Evolutionary conservation across 139 green algal genomes (phyloP), one percentile per base, ranked within the genome.

Genomic region (Volvox africanus): DNA sequence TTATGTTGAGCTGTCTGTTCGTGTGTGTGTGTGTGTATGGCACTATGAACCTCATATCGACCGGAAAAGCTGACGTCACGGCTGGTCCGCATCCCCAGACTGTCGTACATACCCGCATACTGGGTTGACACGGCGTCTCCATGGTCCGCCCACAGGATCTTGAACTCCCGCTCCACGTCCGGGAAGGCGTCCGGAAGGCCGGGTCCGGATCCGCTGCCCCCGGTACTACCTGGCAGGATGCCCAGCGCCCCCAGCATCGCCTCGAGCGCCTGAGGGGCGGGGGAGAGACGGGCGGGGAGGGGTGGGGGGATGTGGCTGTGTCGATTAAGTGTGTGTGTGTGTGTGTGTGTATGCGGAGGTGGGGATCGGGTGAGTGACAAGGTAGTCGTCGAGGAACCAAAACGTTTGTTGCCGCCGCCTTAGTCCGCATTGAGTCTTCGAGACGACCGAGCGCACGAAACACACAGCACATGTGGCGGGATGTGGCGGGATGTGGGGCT

Each of bases 71-170:
- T 55, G 44, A 5, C 44, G 44, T 55, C 44, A 55, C 9, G 44
- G 44, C 5, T 9, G 44, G 44, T 9, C 44, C 5, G 44, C 44
- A 55, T 9, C 9, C 44, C 5, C 44, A 9, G 44, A 9, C 44
- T 14, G 44, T 55, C 44, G 21, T 73, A 2, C 65, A 1, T 69
- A 93, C 97, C 97, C 19, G 97, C 97, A 82, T 99, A 99, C 95
- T 99, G 97, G 18, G 78, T 79, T 20, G 90, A 91, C 68, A 99
- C 93, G 35, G 95, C 96, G 78, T 99, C 97, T 17, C 97, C 97
- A 86, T 99, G 97, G 89, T 99, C 97, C 5, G 97, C 97, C 97
- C 97, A 99, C 80, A 98, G 87, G 50, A 95, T 82, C 86, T 97
- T 97, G 95, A 98, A 98, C 55, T 87, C 71, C 5, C 22, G 1